A percentile compares a stretch with the other conserved stretches of the same genome.
phyloP scores from a whole-genome alignment of 1,139 yeast species.

The Casaregolazyma suthepensis region DNA sequence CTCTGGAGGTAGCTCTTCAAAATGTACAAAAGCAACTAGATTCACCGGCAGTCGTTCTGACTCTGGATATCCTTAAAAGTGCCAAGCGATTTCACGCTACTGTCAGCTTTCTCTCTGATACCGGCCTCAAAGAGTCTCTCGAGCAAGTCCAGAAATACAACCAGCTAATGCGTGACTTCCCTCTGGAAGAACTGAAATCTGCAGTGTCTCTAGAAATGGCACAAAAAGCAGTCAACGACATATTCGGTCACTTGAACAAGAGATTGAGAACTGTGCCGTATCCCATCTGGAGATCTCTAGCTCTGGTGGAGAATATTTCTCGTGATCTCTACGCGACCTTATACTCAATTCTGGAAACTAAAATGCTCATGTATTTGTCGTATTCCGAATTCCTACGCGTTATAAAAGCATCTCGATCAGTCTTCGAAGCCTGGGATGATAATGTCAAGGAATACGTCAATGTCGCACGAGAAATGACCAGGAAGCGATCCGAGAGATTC shows the following conservation, averaged over 20 bases:
- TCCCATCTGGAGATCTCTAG: conserved; percentile 60
- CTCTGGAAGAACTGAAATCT: conserved; percentile 53
- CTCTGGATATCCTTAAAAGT: conserved; percentile 55
- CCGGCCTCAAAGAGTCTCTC: conserved; percentile 58
- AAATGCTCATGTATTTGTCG: conserved; percentile 35
- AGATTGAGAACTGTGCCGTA: conserved; percentile 55
- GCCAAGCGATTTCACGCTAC: conserved; percentile 81
- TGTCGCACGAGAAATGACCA: conserved; percentile 63
- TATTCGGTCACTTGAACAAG: conserved; percentile 58
- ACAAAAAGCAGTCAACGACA: conserved; percentile 40
- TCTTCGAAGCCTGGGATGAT: conserved; percentile 45
- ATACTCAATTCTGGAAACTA: conserved; percentile 21
- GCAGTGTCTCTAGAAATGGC: conserved; percentile 45
- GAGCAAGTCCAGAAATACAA: conserved; percentile 50
- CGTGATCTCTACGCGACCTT: conserved; percentile 30
- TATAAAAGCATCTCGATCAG: conserved; percentile 25
- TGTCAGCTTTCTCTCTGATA: conserved; percentile 63
- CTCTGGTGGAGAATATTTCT: conserved; percentile 58
- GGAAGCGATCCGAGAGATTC: conserved; percentile 71
- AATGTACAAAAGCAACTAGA: conserved; percentile 55
- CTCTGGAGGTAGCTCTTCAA: conserved; percentile 57
- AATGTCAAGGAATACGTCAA: conserved; percentile 50
- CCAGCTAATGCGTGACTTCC: conserved; percentile 63
- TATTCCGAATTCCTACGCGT: conserved; percentile 32
- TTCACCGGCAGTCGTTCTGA: conserved; percentile 48